Percentiles rank a stretch among this genome's conserved stretches.
These are phyloP conservation scores for Thymus quinquecostatus DNA, from an alignment of 257 asterid species.

Conservation along the genomic window DNA sequence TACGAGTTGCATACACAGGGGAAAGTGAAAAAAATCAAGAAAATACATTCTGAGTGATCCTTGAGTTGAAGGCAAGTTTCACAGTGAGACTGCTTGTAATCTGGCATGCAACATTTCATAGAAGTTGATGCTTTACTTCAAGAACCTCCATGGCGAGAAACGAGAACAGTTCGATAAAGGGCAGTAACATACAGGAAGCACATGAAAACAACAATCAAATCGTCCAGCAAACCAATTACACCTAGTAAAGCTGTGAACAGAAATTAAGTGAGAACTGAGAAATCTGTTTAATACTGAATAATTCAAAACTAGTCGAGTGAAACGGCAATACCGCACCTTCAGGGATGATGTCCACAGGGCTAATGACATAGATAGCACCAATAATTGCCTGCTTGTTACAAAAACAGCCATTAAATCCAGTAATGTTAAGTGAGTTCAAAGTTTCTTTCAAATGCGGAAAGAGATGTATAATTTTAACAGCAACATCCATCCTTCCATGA, in stretches of 20 bases:
- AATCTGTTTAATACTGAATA: conserved; percentile 5
- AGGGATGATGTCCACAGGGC: conserved; percentile 59
- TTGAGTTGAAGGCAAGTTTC: background rate
- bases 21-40: conserved; percentile 6
- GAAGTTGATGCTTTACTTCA: conserved; percentile 13
- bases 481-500: conserved; percentile 8
- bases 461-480: background rate
- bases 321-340: conserved; percentile 40
- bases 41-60: conserved; percentile 8
- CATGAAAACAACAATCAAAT: conserved; percentile 64
- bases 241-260: conserved; percentile 61
- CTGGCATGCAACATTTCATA: background rate
- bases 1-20: background rate
- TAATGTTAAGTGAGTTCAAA: conserved; percentile 2
- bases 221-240: conserved; percentile 82
- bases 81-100: conserved; percentile 12
- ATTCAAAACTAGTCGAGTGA: conserved; percentile 4
- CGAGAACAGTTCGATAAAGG: conserved; percentile 86
- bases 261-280: background rate
- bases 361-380: conserved; percentile 47
- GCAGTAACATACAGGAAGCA: conserved; percentile 92
- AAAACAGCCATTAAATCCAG: conserved; percentile 21
- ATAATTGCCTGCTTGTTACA: conserved; percentile 38
- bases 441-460: background rate
- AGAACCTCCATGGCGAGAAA: conserved; percentile 75